Evolutionary conservation across 345 rosid genomes (phyloP), one percentile per base, ranked within the genome.

Genomic region (Arabidopsis arenosa): DNA sequence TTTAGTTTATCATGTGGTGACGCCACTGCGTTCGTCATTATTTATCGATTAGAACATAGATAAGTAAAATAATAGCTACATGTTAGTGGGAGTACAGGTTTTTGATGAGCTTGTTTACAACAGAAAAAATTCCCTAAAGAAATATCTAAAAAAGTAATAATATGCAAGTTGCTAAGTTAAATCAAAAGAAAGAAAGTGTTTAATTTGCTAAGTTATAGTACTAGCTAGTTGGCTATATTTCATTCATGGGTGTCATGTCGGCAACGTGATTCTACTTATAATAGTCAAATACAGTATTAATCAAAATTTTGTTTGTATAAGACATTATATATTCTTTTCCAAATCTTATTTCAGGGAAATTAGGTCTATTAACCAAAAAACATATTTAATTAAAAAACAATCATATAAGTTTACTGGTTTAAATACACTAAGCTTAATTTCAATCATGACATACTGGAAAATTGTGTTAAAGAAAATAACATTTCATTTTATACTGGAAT

Each of bases 1-100:
- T 56, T 65, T 23, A 32, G 21, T 56, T 74, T 74, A 41, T 45
- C 11, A 47, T 48, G 52, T 66, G 35, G 60, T 75, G 78, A 66
- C 73, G 67, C 17, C 66, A 75, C 12, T 66, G 73, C 73, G 60
- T 75, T 47, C 78, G 78, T 66, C 73, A 58, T 57, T 66, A 17
- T 52, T 53, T 33, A 43, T 63, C 15, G 11, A 6, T 5, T 18
- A 41, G 6, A 36, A 37, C 37, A 39, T n/a, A 48, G 11, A 72
- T 51, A 45, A 2, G 6, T 18, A 45, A 21, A 66, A 55, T 9
- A 57, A 17, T 35, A 26, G 4, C 66, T 9, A 21, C 32, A 9
- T 4, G 35, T 26, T 36, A 58, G 47, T 23, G 68, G 60, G 49
- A 30, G 13, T 32, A 70, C 26, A 30, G 14, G 21, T 33, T 64